phyloP scores from a whole-genome alignment of 75 land plant genomes.

The Pinus albicaulis region DNA sequence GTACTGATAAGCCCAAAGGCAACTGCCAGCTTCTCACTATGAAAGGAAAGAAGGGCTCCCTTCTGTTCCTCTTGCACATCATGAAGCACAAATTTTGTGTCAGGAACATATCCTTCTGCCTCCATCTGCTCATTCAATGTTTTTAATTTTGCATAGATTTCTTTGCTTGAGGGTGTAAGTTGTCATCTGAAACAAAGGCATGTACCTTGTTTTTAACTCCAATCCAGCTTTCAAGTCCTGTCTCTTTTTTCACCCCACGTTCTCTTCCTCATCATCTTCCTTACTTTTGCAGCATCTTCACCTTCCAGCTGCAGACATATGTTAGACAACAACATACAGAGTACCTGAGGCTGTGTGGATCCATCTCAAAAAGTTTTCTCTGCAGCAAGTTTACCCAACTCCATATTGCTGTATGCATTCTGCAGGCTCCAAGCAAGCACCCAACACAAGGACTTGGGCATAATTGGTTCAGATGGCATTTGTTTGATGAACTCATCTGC shows the following conservation, averaged over 20 bases:
- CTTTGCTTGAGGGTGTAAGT: conserved; percentile 34
- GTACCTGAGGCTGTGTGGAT: conserved; percentile 61
- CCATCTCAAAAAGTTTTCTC: conserved; percentile 42
- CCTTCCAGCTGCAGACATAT: conserved; percentile 39
- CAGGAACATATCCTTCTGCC: conserved; percentile 24
- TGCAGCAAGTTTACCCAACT: conserved; percentile 53
- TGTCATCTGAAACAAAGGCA: conserved; percentile 53
- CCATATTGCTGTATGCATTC: conserved; percentile 41
- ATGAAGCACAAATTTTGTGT: conserved; percentile 45
- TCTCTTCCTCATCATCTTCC: conserved; percentile 47
- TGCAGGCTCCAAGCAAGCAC: conserved; percentile 58
- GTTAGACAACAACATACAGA: conserved; percentile 54
- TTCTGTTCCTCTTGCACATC: conserved; percentile 42
- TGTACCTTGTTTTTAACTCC: conserved; percentile 46
- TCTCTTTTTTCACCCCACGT: conserved; percentile 39
- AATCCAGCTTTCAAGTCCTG: conserved; percentile 62
- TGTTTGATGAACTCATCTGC: conserved; percentile 45
- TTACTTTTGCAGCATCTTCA: conserved; percentile 40
- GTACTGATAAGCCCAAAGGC: conserved; percentile 51
- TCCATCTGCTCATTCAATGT: conserved; percentile 34
- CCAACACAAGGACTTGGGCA: conserved; percentile 70
- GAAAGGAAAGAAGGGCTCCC: conserved; percentile 43
- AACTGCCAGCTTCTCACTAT: conserved; percentile 71
- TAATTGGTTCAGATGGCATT: conserved; percentile 61
- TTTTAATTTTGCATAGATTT: conserved; percentile 43